A percentile compares a stretch with the other conserved stretches of the same genome.
These are phyloP conservation scores for Ustilago xerochloae DNA, from an alignment of 1,284 basidiomycete species.

Conservation along the genomic window DNA sequence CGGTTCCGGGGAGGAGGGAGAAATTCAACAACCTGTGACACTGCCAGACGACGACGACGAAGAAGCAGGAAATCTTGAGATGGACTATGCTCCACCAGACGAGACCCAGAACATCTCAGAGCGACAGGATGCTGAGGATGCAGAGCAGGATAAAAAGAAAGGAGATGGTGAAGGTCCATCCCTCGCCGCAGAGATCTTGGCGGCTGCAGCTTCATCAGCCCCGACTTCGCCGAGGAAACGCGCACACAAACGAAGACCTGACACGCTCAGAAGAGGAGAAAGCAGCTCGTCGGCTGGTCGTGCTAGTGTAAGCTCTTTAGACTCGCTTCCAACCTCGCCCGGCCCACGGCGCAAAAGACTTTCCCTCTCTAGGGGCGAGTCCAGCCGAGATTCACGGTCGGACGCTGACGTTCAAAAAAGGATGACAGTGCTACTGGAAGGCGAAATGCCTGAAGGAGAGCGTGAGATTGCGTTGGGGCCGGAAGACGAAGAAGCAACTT, in stretches of 20 bases:
- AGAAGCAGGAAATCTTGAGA: conserved; percentile 44
- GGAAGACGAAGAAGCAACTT: conserved; percentile 3
- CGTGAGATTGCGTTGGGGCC: neutral
- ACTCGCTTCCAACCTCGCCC: conserved; percentile 31
- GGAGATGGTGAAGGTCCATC: conserved; percentile 8
- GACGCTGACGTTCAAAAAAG: conserved; percentile 34
- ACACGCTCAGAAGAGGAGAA: conserved; percentile 20
- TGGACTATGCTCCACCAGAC: conserved; percentile 34
- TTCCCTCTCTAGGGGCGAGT: conserved; percentile 18
- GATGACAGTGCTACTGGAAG: conserved; percentile 58
- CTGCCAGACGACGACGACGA: conserved; percentile 43
- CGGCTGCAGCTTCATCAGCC: conserved; percentile 21
- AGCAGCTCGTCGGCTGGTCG: conserved; percentile 30
- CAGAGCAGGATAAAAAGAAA: neutral
- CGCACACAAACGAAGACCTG: conserved; percentile 14
- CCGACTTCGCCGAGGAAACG: conserved; percentile 21
- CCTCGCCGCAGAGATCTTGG: conserved; percentile 34
- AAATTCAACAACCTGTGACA: conserved; percentile 2
- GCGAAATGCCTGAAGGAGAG: conserved; percentile 55
- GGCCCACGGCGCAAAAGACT: conserved; percentile 27
- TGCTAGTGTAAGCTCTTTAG: conserved; percentile 20
- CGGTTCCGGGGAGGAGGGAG: neutral
- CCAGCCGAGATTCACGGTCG: conserved; percentile 13
- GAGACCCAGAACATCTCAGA: neutral
- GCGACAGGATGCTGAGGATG: neutral